Evolutionary conservation across 495 filamentous ascomycete genomes (phyloP).

Genomic region (Immersiella caudata): DNA sequence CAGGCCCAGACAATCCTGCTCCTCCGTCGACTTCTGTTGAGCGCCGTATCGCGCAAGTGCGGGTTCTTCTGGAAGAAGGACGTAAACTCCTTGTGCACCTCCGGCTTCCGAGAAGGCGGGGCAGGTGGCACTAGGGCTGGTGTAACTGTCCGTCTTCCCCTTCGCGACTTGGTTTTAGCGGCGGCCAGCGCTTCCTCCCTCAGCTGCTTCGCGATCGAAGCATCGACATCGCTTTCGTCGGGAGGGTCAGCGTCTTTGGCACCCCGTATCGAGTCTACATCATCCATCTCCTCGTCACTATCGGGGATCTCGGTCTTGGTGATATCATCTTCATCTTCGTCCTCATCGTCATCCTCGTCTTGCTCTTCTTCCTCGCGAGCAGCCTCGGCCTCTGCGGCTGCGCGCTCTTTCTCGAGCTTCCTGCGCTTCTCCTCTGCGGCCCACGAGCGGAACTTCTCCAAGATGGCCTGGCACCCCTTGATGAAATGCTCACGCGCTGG

Average conservation of each 20-base stretch:
- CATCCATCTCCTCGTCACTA: constrained; percentile 30
- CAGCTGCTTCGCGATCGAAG: constrained; percentile 70
- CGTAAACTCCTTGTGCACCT: constrained; percentile 68
- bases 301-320: constrained; percentile 29
- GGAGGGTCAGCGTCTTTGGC: constrained; percentile 34
- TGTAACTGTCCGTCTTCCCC: constrained; percentile 8
- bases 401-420: constrained; percentile 68
- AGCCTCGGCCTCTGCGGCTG: constrained; percentile 45
- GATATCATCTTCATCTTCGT: constrained; percentile 30
- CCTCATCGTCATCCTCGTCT: constrained; percentile 37
- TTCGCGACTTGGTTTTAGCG: constrained; percentile 23
- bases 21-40: constrained; percentile 61
- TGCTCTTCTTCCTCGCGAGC: constrained; percentile 22
- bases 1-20: constrained; percentile 63
- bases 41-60: constrained; percentile 73
- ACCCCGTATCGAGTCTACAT: constrained; percentile 31
- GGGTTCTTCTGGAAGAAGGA: constrained; percentile 77
- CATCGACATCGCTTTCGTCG: constrained; percentile 69
- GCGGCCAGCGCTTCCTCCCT: constrained; percentile 67
- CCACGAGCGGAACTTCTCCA: constrained; percentile 87
- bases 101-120: constrained; percentile 30
- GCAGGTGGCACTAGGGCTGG: constrained; percentile 13
- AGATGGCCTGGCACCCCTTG: constrained; percentile 70
- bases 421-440: constrained; percentile 85
- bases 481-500: constrained; percentile 84